Base-by-base conservation (phyloP, 345 rosid species). In the Acer saccharum region DNA sequence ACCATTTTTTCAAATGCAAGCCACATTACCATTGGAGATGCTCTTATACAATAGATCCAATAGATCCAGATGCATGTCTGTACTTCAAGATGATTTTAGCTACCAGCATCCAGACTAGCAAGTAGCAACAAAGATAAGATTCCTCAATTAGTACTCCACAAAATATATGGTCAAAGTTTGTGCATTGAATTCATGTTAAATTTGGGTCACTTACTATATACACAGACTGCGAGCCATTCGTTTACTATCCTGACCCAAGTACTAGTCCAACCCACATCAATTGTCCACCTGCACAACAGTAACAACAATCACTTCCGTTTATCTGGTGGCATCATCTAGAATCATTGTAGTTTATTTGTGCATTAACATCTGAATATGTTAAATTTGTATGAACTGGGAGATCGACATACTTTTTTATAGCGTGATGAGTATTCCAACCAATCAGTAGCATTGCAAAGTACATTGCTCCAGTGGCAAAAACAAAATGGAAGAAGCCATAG, bases 191-290 rank as follows among this genome's bases (percentile, higher is more conserved):
- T 73, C 29, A 39, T 46, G 14, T 61, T 41, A 71, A 79, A 70
- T 48, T 55, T 63, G 44, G 6, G 50, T 72, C n/a, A 87, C 98
- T 88, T 87, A 95, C 99, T 21, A 80, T 92, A 95, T 17, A 95
- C 91, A 46, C 97, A 93, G 81, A 88, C 98, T 23, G 98, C 99
- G 11, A 95, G 89, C 98, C 98, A 93, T 83, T 95, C 99, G 66
- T 92, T 93, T 72, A 93, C 90, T 46, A 95, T 77, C 80, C 94
- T 90, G 64, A 93, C 99, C 98, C 99, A 95, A 66, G 99, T 86
- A 81, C 99, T 95, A 18, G 99, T 95, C 99, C 99, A 95, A 65
- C 99, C 99, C 67, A 95, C 99, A 44, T 95, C 99, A 70, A 93
- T 92, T 35, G 98, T 95, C 99, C 99, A 95, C 87, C 99, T 95